These are phyloP conservation scores for Colletotrichum incanum DNA, from an alignment of 2,329 filamentous ascomycete species.

Conservation along the genomic window DNA sequence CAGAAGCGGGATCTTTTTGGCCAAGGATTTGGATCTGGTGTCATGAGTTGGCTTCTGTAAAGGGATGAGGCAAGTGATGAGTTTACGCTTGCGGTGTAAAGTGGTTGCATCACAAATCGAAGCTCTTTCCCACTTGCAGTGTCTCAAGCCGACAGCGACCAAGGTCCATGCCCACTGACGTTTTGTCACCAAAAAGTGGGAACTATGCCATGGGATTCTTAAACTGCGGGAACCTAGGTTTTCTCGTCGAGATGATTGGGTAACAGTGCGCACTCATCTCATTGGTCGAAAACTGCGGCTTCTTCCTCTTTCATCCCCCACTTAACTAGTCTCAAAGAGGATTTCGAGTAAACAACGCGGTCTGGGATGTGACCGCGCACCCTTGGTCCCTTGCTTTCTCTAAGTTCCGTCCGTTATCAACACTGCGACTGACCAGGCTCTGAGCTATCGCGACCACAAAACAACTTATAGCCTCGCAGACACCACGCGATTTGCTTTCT, in stretches of 20 bases:
- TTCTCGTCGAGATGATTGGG: neutral
- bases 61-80: neutral
- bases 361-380: conserved; percentile 35
- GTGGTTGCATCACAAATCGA: conserved; percentile 41
- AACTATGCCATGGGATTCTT: conserved; percentile 2
- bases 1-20: neutral
- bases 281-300: conserved; percentile 13
- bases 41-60: neutral
- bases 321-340: conserved; percentile 54
- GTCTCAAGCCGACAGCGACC: conserved; percentile 35
- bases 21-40: neutral
- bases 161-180: conserved; percentile 20
- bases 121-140: conserved; percentile 33
- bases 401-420: conserved; percentile 35
- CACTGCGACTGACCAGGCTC: conserved; percentile 33
- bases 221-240: conserved; percentile 3
- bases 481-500: conserved; percentile 15
- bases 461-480: conserved; percentile 16
- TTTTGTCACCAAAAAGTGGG: conserved; percentile 29
- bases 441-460: conserved; percentile 26
- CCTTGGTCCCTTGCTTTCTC: conserved; percentile 34
- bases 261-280: neutral
- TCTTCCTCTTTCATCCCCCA: conserved; percentile 21
- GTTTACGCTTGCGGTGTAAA: conserved; percentile 11
- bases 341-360: conserved; percentile 60